These are phyloP conservation scores for Cyclotella baltica DNA, from an alignment of 108 stramenopile species.

Conservation along the genomic window DNA sequence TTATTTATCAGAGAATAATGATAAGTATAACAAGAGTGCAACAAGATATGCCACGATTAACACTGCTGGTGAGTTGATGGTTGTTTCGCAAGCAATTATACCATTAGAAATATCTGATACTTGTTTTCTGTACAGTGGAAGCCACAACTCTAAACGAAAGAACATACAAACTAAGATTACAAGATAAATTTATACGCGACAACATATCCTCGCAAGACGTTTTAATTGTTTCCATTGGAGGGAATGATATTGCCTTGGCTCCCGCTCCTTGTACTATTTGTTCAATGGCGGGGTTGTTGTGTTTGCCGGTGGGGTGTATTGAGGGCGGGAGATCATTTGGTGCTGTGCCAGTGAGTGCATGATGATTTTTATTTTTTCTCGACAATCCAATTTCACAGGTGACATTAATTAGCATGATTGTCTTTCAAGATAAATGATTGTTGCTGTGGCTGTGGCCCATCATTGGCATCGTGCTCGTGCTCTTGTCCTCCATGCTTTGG, in stretches of 20 bases:
- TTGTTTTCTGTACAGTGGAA: slow-evolving; percentile 56
- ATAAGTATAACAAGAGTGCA: background rate
- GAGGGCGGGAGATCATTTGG: slow-evolving; percentile 56
- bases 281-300: slow-evolving; percentile 62
- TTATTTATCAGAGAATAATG: slow-evolving; percentile 23
- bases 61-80: slow-evolving; percentile 51
- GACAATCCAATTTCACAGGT: background rate
- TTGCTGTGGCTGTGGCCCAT: slow-evolving; percentile 84
- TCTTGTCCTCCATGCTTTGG: slow-evolving; percentile 71
- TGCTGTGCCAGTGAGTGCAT: slow-evolving; percentile 50
- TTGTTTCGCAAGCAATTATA: background rate
- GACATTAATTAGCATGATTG: background rate
- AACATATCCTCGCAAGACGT: slow-evolving; percentile 74
- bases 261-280: slow-evolving; percentile 81
- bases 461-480: slow-evolving; percentile 57
- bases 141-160: slow-evolving; percentile 82
- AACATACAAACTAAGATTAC: slow-evolving; percentile 56
- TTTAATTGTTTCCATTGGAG: slow-evolving; percentile 83
- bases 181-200: slow-evolving; percentile 85
- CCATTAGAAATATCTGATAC: background rate
- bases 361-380: background rate
- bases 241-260: slow-evolving; percentile 87
- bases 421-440: slow-evolving; percentile 60
- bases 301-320: slow-evolving; percentile 61
- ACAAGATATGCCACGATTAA: slow-evolving; percentile 68